Base-by-base conservation (phyloP, 495 filamentous ascomycete genomes). In the Stereocaulon alpinum region DNA sequence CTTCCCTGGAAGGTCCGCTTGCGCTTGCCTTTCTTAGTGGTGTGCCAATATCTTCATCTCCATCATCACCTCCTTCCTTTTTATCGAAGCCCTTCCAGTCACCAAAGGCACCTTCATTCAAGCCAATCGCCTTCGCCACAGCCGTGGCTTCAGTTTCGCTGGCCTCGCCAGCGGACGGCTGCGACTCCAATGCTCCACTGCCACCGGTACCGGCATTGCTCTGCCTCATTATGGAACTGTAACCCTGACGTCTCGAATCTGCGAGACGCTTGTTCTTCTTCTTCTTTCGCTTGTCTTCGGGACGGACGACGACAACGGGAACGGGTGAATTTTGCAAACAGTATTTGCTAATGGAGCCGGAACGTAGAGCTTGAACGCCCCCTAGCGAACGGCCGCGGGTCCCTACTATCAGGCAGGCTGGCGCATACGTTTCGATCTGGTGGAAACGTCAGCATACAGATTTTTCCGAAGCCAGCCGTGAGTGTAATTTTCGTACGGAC, bases 311-410 rank as follows among this genome's bases (percentile, higher is more conserved):
- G 40, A 96, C 89, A 2, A 96, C 92, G n/a, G 93, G 93, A 20
- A 98, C 88, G 1, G 93, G 93, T 9, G 89, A 95, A 71, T 95
- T 88, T 69, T 97, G 92, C 14, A 96, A 79, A 64, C 93, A 96
- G 74, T 95, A 98, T 67, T 96, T 96, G 30, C 90, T 95, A 57
- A 97, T 90, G 0, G 90, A 95, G 63, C 89, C 93, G 15, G 86
- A 87, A 30, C 96, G 79, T n/a, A 97, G 79, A 48, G 88, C 87
- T 71, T 96, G 91, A 32, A 97, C 81, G 51, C 93, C 91, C 42
- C 88, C 88, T 6, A 96, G 77, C 52, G 84, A 91, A 55, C 90
- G 83, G 47, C 93, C 93, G 60, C 87, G 81, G 3, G 93, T 97
- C 40, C 93, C 93, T 24, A 98, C 93, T 32, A 98, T 82, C n/a